These are phyloP conservation scores for Puccinia polysora DNA, from an alignment of 1,284 basidiomycete species.

Conservation along the genomic window DNA sequence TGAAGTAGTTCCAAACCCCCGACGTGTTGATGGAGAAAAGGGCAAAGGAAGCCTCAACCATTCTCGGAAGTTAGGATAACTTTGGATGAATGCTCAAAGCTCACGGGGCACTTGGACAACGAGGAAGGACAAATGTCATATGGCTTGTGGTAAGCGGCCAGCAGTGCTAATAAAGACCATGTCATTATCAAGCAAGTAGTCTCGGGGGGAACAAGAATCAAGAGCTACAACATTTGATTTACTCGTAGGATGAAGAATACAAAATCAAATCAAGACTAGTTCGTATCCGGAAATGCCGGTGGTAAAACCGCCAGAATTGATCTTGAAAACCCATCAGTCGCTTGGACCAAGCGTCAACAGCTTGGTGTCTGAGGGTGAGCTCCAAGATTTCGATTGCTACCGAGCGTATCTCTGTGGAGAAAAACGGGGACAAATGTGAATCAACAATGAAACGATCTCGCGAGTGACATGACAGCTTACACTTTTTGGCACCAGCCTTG, in stretches of 20 bases:
- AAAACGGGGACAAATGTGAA: neutral
- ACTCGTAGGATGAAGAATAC: conserved; percentile 24
- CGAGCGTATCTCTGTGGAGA: conserved; percentile 42
- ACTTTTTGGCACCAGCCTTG: conserved; percentile 63
- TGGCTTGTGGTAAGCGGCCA: too few relatives aligned
- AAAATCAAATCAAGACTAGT: neutral
- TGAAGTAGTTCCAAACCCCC: too few relatives aligned
- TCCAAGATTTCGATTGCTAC: conserved; percentile 16
- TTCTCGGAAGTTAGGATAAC: too few relatives aligned
- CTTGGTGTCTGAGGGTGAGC: too few relatives aligned
- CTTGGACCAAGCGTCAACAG: neutral
- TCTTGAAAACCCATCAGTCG: neutral
- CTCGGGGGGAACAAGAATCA: too few relatives aligned
- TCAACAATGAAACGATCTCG: neutral
- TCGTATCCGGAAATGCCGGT: conserved; percentile 44
- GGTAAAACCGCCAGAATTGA: conserved; percentile 40
- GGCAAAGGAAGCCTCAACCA: too few relatives aligned
- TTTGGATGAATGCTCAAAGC: too few relatives aligned
- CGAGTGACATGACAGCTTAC: neutral
- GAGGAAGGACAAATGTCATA: too few relatives aligned
- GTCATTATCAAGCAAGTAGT: too few relatives aligned
- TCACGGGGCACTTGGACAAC: too few relatives aligned
- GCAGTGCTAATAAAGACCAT: too few relatives aligned
- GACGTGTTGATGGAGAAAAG: too few relatives aligned
- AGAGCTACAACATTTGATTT: conserved; percentile 12